phyloP scores from a whole-genome alignment of 2,329 filamentous ascomycete genomes.

The Colletotrichum magnum region DNA sequence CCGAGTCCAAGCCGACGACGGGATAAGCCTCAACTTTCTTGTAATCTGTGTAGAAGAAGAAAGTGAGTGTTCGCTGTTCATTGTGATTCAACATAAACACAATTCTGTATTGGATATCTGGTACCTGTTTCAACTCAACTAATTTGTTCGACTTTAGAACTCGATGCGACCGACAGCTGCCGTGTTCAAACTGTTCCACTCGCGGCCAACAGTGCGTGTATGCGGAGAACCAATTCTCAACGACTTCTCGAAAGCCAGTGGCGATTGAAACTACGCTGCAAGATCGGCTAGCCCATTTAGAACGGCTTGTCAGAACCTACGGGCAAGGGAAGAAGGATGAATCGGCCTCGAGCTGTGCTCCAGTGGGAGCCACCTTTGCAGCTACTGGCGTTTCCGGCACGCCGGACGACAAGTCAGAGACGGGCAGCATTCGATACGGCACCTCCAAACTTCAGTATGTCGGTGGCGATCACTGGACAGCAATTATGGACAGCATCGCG shows the following conservation, averaged over 20 bases:
- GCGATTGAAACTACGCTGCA: not conserved
- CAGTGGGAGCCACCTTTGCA: too few relatives aligned
- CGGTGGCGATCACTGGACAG: constrained; percentile 55
- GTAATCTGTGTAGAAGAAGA: constrained; percentile 51
- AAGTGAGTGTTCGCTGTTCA: constrained; percentile 46
- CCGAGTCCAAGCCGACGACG: constrained; percentile 45
- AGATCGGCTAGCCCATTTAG: constrained; percentile 48
- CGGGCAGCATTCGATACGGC: constrained; percentile 48
- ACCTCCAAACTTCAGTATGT: constrained; percentile 50
- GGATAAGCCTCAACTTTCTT: constrained; percentile 53
- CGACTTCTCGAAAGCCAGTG: too few relatives aligned
- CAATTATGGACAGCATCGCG: constrained; percentile 56
- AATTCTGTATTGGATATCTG: too few relatives aligned
- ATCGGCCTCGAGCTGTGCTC: not conserved
- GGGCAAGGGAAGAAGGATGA: not conserved
- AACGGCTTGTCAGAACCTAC: constrained; percentile 48
- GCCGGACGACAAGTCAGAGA: constrained; percentile 44
- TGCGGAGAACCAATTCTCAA: constrained; percentile 42
- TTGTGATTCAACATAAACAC: too few relatives aligned
- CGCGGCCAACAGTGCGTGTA: constrained; percentile 36
- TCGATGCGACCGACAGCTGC: constrained; percentile 45
- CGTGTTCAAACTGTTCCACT: constrained; percentile 44
- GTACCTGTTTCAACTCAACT: too few relatives aligned
- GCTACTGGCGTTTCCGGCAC: not conserved
- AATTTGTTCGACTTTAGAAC: constrained; percentile 24